Base-by-base conservation (phyloP, 108 stramenopile genomes). In the Cyclotella kingstonii region DNA sequence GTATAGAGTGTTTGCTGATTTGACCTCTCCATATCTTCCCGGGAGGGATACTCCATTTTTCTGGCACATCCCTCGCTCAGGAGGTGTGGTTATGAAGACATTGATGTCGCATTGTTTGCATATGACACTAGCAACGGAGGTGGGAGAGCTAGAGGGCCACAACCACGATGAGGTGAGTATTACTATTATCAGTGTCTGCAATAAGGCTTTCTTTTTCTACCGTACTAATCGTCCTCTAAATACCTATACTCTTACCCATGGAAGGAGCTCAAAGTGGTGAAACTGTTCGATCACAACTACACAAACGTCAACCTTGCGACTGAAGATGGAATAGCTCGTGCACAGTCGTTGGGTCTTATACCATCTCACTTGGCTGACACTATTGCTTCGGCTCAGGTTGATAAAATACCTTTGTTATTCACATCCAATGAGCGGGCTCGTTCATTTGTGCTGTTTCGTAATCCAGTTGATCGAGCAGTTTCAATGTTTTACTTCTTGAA, bases 1-100 rank as follows among this genome's bases (percentile, higher is more conserved):
- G 44, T 73, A 63, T 36, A 48, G 22, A 17, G 71, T 50, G 2
- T 73, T 73, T 36, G 61, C 71, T 17, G 55, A 63, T 52, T 35
- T 73, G 29, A 58, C 57, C n/a, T 56, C 62, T 21, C 61, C 70
- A 8, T 72, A 45, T 21, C 43, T 72, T 21, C 47, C 26, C n/a
- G 70, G 70, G 10, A 46, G 45, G 33, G 78, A 79, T 41, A 69
- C 66, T 10, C 74, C 75, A 5, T 71, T 77, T 42, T 76, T 77
- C 33, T 81, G 80, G 80, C 76, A 77, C 35, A 58, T 81, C 8
- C 73, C 73, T n/a, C 75, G 80, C 18, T 54, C 61, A 10, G 80
- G 74, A 30, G 74, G 74, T 11, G 60, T 67, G 15, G 54, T 68
- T 10, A 26, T 81, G 25, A 81, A 81, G 48, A 54, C 60, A 21